Base-by-base conservation (phyloP, 176 grass and related monocot genomes). In the Hsuehochloa calcarea region DNA sequence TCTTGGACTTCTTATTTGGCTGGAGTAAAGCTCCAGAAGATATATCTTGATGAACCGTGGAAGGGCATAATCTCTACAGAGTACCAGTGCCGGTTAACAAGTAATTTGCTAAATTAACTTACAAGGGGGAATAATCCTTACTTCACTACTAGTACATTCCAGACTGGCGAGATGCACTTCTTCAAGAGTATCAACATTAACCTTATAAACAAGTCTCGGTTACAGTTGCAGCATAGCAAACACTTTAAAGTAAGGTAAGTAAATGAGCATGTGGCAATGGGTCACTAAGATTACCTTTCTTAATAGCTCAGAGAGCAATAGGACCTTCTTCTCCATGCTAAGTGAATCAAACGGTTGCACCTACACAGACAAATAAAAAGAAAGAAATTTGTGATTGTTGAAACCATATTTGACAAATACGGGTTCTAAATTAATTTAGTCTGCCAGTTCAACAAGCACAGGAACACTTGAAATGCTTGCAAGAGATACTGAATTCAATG, bases 341-440 rank as follows among this genome's bases (percentile, higher is more conserved):
- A 98, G 85, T 16, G 40, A 88, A 68, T 87, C 87, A 78, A 79
- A 87, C 11, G 93, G 89, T 80, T 93, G 83, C 27, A 83, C 87
- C 96, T 95, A 41, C 66, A 59, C 35, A 59, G 10, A 29, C 4
- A 82, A 5, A 35, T 3, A 82, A 44, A n/a, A 3, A 31, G 52
- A 20, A 51, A 39, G 16, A 17, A 51, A 41, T 5, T 46, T 67
- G 1, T 49, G 26, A 41, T 50, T 11, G 31, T 5, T 27, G 7
- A 63, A 65, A 54, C 9, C 23, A 63, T 49, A 20, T 72, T 73
- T 72, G 25, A 6, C 44, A 34, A 73, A 67, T 1, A 65, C 6
- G 27, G 16, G 6, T 79, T 69, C 3, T 38, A 38, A 20, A 38
- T 83, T 19, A 26, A 83, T 14, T 51, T 65, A 34, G 26, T 59